Conservation (phyloP, 2,329 filamentous ascomycete genomes). For the Penicillium sp. region DNA sequence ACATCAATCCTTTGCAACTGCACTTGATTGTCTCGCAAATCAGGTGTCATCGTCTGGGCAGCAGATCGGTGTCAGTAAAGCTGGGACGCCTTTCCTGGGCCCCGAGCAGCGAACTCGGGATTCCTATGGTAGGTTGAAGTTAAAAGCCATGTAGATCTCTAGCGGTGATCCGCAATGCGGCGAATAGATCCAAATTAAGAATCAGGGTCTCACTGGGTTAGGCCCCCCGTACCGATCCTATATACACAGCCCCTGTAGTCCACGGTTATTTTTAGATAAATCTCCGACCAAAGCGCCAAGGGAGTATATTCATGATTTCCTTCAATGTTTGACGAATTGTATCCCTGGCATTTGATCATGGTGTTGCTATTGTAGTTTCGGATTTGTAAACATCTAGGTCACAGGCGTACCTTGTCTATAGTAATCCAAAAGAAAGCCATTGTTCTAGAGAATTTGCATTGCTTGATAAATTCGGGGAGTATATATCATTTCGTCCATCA, state of each 20-base stretch:
- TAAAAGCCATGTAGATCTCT: neutral
- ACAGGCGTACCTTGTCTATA: neutral
- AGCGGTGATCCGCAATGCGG: neutral
- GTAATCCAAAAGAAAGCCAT: neutral
- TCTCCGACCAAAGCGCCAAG: neutral
- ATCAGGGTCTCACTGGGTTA: neutral
- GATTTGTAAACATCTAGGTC: neutral
- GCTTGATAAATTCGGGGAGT: constrained; percentile 8
- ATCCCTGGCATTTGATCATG: neutral
- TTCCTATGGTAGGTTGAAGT: no score
- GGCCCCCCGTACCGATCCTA: neutral
- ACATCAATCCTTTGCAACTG: neutral
- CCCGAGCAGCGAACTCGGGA: neutral
- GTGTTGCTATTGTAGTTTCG: neutral
- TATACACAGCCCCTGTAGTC: neutral
- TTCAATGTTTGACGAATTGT: neutral
- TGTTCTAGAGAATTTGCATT: constrained; percentile 9
- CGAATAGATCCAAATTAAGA: neutral
- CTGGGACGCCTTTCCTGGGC: constrained; percentile 3
- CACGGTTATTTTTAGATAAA: neutral
- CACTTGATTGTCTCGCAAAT: neutral
- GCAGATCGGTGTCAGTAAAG: neutral
- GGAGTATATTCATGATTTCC: neutral
- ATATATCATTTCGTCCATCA: constrained; percentile 26
- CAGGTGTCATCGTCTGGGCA: neutral